phyloP scores from a whole-genome alignment of 108 stramenopile species.

The Skeletonema marinoi region DNA sequence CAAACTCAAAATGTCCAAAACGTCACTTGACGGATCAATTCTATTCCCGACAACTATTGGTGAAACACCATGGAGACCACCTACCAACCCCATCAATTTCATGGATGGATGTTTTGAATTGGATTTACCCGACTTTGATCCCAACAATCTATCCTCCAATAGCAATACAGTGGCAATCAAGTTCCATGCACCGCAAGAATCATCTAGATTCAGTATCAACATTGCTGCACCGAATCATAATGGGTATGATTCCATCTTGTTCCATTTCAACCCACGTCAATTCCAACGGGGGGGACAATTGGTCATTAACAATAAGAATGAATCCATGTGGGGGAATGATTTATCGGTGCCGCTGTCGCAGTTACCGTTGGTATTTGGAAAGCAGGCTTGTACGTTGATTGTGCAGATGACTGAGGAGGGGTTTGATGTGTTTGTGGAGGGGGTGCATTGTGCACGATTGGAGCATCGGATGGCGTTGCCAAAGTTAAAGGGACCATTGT shows the following conservation, averaged over 20 bases:
- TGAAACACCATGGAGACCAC: conserved; percentile 61
- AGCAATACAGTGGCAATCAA: conserved; percentile 79
- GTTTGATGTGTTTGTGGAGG: conserved; percentile 83
- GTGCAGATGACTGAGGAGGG: conserved; percentile 85
- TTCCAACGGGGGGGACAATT: conserved; percentile 72
- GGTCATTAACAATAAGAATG: conserved; percentile 82
- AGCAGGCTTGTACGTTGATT: conserved; percentile 63
- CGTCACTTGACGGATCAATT: conserved; percentile 42
- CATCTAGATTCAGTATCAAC: conserved; percentile 81
- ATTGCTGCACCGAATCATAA: conserved; percentile 57
- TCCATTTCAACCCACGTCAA: conserved; percentile 88
- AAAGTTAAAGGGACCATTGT: conserved; percentile 19
- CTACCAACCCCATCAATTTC: conserved; percentile 43
- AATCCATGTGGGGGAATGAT: conserved; percentile 79
- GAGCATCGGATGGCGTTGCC: conserved; percentile 76
- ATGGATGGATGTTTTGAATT: conserved; percentile 73
- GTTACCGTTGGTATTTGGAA: conserved; percentile 81
- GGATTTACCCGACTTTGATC: conserved; percentile 68
- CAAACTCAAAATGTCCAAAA: conserved; percentile 48
- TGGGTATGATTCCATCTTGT: conserved; percentile 65
- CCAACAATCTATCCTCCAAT: conserved; percentile 27
- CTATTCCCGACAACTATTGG: conserved; percentile 39
- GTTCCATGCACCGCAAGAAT: conserved; percentile 75
- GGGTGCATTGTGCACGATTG: conserved; percentile 73
- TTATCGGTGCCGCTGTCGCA: conserved; percentile 73